Base-by-base conservation (phyloP, 495 filamentous ascomycete genomes). In the Neurospora pannonica region DNA sequence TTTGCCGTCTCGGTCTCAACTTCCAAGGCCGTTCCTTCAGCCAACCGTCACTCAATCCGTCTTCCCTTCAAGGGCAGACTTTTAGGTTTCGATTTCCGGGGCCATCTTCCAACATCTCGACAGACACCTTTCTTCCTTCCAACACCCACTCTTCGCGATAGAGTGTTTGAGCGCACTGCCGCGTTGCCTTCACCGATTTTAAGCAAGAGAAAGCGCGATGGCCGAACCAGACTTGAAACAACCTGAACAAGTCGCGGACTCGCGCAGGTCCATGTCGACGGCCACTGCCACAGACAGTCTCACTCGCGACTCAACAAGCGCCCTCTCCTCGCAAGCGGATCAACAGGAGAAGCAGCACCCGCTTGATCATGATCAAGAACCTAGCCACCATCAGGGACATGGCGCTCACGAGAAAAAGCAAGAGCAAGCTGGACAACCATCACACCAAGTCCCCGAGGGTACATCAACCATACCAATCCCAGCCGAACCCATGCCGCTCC, bases 361-460 rank as follows among this genome's bases (percentile, higher is more conserved):
- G 46, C 21, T 54, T 54, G 46, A 54, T 5, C n/a, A 1, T 54
- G 46, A 24, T 4, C 46, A 54, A 46, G 42, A 0, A 46, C 2
- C 42, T 21, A 46, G 42, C 42, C 42, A 46, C 7, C 3, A 4
- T 46, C 8, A 46, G 7, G 19, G n/a, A 2, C 2, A 17, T 42
- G 40, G 1, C 5, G 17, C 40, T 0, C 6, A 7, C 9, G 43
- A 48, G 43, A 11, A 2, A 10, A 10, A 48, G 8, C n/a, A 21
- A 54, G 21, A 28, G 0, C 10, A 78, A 77, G n/a, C 74, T 69
- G 39, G 87, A 90, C 13, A 83, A 87, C 31, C 76, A 90, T 43
- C 37, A 72, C 72, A 88, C 86, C 75, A 79, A 83, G 40, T 37
- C 86, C 2, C 31, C 19, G 28, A 48, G 4, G 2, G 1, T 8